phyloP scores from a whole-genome alignment of 805 yeast species.

The Candida methanosorbosa region DNA sequence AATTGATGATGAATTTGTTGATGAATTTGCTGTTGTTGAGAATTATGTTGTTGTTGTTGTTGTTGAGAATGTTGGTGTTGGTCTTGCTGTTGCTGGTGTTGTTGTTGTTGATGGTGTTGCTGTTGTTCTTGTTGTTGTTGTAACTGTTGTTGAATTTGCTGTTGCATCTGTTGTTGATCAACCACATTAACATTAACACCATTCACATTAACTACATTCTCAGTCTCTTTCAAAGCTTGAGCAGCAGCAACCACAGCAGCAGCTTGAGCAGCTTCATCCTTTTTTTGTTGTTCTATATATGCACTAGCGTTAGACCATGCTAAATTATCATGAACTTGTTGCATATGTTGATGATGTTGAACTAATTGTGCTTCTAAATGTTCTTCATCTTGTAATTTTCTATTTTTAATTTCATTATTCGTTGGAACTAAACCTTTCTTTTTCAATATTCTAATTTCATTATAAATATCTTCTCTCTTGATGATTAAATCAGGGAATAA shows the following conservation, averaged over 20 bases:
- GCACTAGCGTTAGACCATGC: background rate
- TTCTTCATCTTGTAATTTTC: conserved; percentile 17
- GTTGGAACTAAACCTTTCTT: conserved; percentile 31
- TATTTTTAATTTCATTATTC: conserved; percentile 15
- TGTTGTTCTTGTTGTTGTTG: conserved; percentile 4
- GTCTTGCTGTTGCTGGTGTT: no score
- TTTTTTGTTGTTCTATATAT: conserved; percentile 10
- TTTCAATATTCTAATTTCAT: conserved; percentile 48
- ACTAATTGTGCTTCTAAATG: background rate
- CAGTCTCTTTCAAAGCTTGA: conserved; percentile 14
- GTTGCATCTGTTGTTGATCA: conserved; percentile 3
- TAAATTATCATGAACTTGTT: conserved; percentile 2
- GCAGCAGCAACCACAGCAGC: conserved; percentile 20
- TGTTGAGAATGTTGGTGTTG: conserved; percentile 4
- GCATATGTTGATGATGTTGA: conserved; percentile 2
- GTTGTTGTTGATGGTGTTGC: conserved; percentile 5
- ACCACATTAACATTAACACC: conserved; percentile 3
- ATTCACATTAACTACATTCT: conserved; percentile 4
- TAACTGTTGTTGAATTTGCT: background rate
- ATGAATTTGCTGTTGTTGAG: conserved; percentile 6
- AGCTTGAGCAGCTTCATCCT: conserved; percentile 15
- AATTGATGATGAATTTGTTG: conserved; percentile 5
- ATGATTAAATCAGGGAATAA: conserved; percentile 45
- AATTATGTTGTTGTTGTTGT: conserved; percentile 5
- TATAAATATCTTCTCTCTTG: conserved; percentile 50